Percentiles rank a stretch among this genome's conserved stretches.
phyloP scores from a whole-genome alignment of 176 grass and related monocot species.

The Lolium multiflorum region DNA sequence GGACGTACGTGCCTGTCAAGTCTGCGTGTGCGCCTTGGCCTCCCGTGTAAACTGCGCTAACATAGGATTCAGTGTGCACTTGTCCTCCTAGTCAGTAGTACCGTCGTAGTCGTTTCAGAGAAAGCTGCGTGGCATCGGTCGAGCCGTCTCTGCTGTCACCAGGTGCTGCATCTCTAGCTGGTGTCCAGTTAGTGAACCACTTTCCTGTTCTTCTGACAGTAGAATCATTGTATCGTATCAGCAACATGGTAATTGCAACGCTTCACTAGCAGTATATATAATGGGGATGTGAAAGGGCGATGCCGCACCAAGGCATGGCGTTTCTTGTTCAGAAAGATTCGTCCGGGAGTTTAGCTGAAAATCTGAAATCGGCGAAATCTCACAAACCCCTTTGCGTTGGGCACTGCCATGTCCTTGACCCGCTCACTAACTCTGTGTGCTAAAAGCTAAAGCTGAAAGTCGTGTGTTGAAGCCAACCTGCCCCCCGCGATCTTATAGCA shows the following conservation, averaged over 20 bases:
- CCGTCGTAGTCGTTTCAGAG: not conserved
- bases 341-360: not conserved
- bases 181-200: not conserved
- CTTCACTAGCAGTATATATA: too few relatives aligned
- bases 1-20: not conserved
- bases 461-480: too few relatives aligned
- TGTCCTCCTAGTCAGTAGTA: not conserved
- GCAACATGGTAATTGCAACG: not conserved
- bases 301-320: too few relatives aligned
- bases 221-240: not conserved
- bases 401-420: not conserved
- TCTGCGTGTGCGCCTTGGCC: not conserved
- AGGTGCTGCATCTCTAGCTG: too few relatives aligned
- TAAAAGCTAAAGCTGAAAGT: slow-evolving; percentile 23
- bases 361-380: not conserved
- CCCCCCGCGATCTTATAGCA: too few relatives aligned
- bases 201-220: not conserved
- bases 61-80: not conserved
- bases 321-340: not conserved
- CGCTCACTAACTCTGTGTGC: slow-evolving; percentile 29
- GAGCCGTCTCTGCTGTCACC: not conserved
- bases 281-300: too few relatives aligned
- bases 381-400: not conserved
- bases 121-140: not conserved
- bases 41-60: not conserved